Base-by-base conservation (phyloP, 805 yeast species). In the Metschnikowia reukaufii region DNA sequence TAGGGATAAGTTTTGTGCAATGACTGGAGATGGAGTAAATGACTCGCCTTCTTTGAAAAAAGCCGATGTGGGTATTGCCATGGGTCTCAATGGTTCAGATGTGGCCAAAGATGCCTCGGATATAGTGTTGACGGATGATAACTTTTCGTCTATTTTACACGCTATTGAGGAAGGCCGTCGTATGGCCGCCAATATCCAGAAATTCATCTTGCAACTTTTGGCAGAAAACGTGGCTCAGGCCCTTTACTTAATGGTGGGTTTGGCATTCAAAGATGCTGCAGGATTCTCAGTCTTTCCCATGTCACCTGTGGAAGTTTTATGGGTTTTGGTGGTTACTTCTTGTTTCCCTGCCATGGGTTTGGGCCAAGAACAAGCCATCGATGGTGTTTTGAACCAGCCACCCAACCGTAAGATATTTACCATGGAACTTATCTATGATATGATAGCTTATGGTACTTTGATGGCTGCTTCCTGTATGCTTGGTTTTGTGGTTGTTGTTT, bases 271-370 rank as follows among this genome's bases (percentile, higher is more conserved):
- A 52, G 94, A 84, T 59, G 55, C 65, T 0, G 68, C 77, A 31
- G 83, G 79, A 2, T 73, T 72, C 48, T 87, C 96, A 4, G 96
- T 89, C 5, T 88, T 88, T 71, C 91, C 92, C 42, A 73, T 86
- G 48, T 78, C 88, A 41, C 60, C 74, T 73, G 59, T 56, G 20
- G 59, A 56, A 32, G 59, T 56, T 12, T 54, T 56, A 49, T 56
- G 59, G 59, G 50, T 56, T 30, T 48, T 56, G 47, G 59, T 56
- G 12, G 51, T 56, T 16, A 56, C 59, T 2, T 54, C 58, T 2
- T 56, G 59, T 39, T 56, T 60, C 41, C 58, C 57, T 1, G 62
- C 63, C 33, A 59, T 58, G 56, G 61, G 58, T 15, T 54, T 52
- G 53, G 61, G 60, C 37, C 74, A 69, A 52, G 74, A 70, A 51